Percentiles rank a stretch among this genome's conserved stretches.
Conservation (phyloP, 2,329 filamentous ascomycete genomes). For the Colletotrichum liriopes region DNA sequence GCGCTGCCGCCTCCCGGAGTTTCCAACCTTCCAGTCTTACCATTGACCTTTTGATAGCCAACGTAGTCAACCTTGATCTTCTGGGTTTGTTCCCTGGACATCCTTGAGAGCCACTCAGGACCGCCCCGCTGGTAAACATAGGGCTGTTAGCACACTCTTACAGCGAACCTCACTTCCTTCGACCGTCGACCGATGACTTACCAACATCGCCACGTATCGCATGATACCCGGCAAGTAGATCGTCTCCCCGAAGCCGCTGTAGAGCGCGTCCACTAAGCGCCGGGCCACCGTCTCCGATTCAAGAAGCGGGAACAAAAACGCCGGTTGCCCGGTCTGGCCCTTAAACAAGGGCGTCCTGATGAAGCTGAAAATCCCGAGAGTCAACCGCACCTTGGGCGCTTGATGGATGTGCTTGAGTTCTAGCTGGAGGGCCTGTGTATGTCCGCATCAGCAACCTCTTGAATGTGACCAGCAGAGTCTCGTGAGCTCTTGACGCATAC, state of each 20-base stretch:
- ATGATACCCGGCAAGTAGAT: constrained; percentile 51
- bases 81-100: neutral
- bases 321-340: constrained; percentile 44
- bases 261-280: constrained; percentile 47
- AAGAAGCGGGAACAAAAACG: constrained; percentile 50
- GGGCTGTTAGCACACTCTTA: neutral
- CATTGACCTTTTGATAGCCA: constrained; percentile 8
- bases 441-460: neutral
- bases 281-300: constrained; percentile 51
- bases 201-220: constrained; percentile 43
- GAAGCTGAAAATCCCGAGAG: constrained; percentile 50
- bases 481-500: neutral
- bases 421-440: constrained; percentile 48
- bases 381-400: constrained; percentile 48
- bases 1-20: too few species aligned
- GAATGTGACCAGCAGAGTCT: neutral
- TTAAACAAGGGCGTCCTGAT: constrained; percentile 50
- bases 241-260: constrained; percentile 49
- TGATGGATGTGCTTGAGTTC: constrained; percentile 49
- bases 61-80: neutral
- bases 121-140: neutral
- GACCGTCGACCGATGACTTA: neutral
- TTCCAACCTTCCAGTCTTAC: constrained; percentile 12
- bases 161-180: too few species aligned
- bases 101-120: constrained; percentile 3